Percentiles rank a stretch among this genome's conserved stretches.
Evolutionary conservation across 768 basidiomycete species (phyloP).

Genomic region (Naganishia randhawae): DNA sequence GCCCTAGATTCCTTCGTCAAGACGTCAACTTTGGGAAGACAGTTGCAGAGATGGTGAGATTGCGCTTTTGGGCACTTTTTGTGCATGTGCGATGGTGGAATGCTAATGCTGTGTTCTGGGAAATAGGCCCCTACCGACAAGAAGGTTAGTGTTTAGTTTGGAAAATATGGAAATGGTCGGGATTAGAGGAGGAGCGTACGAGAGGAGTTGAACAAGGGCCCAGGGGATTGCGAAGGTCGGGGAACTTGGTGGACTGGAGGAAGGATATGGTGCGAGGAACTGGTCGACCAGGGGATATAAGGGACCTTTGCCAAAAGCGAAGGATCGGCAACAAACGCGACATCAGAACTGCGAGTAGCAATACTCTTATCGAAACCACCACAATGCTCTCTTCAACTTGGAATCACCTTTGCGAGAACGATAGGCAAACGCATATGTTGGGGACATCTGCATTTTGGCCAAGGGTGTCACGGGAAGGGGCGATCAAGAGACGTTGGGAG

Average conservation of each 20-base stretch:
- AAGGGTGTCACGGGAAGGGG: background rate
- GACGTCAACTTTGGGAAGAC: conserved; percentile 24
- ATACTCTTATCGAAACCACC: too few species aligned
- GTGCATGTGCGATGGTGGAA: background rate
- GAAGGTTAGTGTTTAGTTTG: conserved; percentile 36
- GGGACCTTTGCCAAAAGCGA: too few species aligned
- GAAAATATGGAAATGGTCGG: background rate
- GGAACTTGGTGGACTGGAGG: background rate
- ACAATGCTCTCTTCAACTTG: too few species aligned
- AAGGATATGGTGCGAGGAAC: background rate
- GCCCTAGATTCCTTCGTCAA: conserved; percentile 24
- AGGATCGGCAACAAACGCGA: too few species aligned
- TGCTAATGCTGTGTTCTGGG: conserved; percentile 1
- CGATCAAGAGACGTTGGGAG: background rate
- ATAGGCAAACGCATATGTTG: too few species aligned
- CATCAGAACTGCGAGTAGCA: too few species aligned
- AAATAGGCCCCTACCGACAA: conserved; percentile 40
- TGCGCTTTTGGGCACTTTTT: background rate
- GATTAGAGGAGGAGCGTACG: background rate
- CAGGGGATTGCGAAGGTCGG: background rate
- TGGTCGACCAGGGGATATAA: too few species aligned
- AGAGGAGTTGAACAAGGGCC: background rate
- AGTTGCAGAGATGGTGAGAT: conserved; percentile 28
- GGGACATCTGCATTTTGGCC: too few species aligned
- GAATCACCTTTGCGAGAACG: too few species aligned